These are phyloP conservation scores for Aspergillus latus DNA, from an alignment of 2,329 filamentous ascomycete species.

Conservation along the genomic window DNA sequence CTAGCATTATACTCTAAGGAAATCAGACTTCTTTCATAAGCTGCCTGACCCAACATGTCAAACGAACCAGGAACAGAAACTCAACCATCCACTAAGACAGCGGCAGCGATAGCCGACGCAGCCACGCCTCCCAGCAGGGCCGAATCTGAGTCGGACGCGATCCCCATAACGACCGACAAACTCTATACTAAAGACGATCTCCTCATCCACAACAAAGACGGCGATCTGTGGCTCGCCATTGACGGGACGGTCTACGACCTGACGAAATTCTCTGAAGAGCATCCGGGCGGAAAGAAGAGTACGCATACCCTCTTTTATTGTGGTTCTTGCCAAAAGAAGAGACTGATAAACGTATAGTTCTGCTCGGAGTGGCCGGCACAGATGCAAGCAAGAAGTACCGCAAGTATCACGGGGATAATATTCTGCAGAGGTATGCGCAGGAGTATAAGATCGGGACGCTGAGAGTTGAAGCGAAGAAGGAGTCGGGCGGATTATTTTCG, in stretches of 20 bases:
- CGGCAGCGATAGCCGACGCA: background rate
- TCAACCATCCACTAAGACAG: background rate
- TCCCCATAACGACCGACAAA: background rate
- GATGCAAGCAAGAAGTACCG: slow-evolving; percentile 21
- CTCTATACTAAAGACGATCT: slow-evolving; percentile 4
- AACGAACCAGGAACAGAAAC: background rate
- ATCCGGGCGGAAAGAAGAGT: slow-evolving; percentile 29
- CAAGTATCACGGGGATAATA: slow-evolving; percentile 18
- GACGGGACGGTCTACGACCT: slow-evolving; percentile 27
- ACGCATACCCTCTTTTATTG: background rate
- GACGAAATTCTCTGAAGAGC: slow-evolving; percentile 23
- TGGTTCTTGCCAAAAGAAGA: too few species aligned
- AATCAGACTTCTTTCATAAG: too few species aligned
- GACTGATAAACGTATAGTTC: slow-evolving; percentile 3
- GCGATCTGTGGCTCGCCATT: slow-evolving; percentile 27
- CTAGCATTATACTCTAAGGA: too few species aligned
- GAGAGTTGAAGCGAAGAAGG: background rate
- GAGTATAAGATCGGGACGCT: slow-evolving; percentile 3
- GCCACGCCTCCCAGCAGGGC: background rate
- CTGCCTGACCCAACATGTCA: too few species aligned
- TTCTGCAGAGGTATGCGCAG: slow-evolving; percentile 10
- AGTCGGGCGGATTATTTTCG: slow-evolving; percentile 9
- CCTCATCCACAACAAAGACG: slow-evolving; percentile 17
- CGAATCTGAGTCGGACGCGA: background rate
- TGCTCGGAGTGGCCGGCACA: slow-evolving; percentile 13